Conservation (phyloP, 2,329 filamentous ascomycete species). For the Scytalidium lignicola region DNA sequence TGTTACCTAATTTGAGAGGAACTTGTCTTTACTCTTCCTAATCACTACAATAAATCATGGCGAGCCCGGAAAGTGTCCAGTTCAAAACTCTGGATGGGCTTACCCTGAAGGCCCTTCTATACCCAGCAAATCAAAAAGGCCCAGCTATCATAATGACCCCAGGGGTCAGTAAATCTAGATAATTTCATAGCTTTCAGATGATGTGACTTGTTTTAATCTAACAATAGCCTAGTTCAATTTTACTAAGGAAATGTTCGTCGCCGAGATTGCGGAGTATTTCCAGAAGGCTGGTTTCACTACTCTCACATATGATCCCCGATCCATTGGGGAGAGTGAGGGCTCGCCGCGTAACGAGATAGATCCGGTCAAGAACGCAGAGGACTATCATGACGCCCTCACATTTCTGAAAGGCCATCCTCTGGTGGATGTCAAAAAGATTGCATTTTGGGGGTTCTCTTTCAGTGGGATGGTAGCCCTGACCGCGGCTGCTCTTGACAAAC, state of each 20-base stretch:
- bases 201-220: too few species aligned
- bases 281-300: conserved; percentile 27
- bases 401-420: conserved; percentile 24
- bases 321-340: conserved; percentile 26
- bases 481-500: conserved; percentile 31
- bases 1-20: too few species aligned
- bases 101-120: too few species aligned
- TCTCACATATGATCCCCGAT: conserved; percentile 29
- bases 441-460: conserved; percentile 31
- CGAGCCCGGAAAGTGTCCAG: too few species aligned
- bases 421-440: conserved; percentile 28
- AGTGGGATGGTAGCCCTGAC: conserved; percentile 32
- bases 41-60: too few species aligned
- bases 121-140: too few species aligned
- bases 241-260: conserved; percentile 8
- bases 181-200: too few species aligned
- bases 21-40: too few species aligned
- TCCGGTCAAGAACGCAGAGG: conserved; percentile 23
- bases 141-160: too few species aligned
- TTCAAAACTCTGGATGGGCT: too few species aligned
- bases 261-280: conserved; percentile 9
- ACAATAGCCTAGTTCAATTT: too few species aligned
- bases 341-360: conserved; percentile 27
- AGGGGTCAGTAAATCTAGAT: too few species aligned
- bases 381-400: conserved; percentile 32